Evolutionary conservation across 257 asterid species (phyloP), one percentile per base, ranked within the genome.

Genomic region (Jacaranda mimosifolia): DNA sequence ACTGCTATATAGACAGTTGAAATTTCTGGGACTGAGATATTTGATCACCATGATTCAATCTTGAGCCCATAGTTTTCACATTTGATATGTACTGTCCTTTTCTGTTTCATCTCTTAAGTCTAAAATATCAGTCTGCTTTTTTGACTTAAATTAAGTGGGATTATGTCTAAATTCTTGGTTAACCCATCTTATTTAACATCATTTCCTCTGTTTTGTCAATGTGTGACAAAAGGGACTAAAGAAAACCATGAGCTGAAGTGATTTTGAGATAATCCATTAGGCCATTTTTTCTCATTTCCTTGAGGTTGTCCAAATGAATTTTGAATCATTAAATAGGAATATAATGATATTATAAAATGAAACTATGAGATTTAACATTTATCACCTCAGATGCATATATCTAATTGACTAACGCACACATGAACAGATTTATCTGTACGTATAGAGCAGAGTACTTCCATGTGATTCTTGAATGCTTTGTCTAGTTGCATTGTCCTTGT

Each of bases 211-310:
- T 71, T 26, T 26, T 56, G 43, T 45, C 7, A 35, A 72, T 64
- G 26, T 56, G 70, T 21, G 58, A 73, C 64, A 35, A 64, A 32
- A 19, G 66, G 71, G 76, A 26, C 32, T 45, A 57, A 13, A 45
- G 49, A 76, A 70, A 71, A 57, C 78, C 18, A 57, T 57, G 70
- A 63, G 75, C 62, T 35, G 45, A 65, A 59, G 70, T 21, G 78
- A 66, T 58, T n/a, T 12, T 18, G 82, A 66, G 76, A 67, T 81
- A 73, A 67, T 72, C 70, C 72, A 48, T 18, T 71, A 38, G 13
- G 46, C 13, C 72, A 40, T 40, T 43, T 53, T 12, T 19, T 75
- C 58, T 57, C 15, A 63, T 63, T 68, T 32, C 75, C 39, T n/a
- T n/a, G n/a, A n/a, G n/a, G n/a, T n/a, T 26, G 32, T 26, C 32